Base-by-base conservation (phyloP, 2,329 filamentous ascomycete genomes). In the Botrytis byssoidea region DNA sequence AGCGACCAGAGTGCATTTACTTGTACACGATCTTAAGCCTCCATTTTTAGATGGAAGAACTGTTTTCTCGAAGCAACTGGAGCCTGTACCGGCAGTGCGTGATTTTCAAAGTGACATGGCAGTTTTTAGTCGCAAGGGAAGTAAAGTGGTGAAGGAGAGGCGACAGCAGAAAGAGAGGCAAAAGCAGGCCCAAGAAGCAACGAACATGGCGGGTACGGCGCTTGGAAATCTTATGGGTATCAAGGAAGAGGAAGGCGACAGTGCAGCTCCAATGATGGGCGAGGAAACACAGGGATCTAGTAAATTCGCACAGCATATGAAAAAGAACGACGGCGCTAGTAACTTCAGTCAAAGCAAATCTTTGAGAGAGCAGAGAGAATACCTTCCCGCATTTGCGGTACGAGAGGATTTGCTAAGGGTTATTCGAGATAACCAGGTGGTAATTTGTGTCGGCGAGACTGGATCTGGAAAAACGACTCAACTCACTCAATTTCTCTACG, bases 61-160 rank as follows among this genome's bases (percentile, higher is more conserved):
- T 32, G 92, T 99, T 73, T 99, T 99, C 82, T 99, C 96, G 5
- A 98, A 98, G 83, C 97, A 99, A 82, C 83, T 98, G 35, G 96
- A 99, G 74, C 97, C 96, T 0, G 93, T 99, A 1, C 94, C 95
- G 0, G 97, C 96, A 0, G 93, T 99, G 22, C 89, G 92, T 70
- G 96, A 99, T 81, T 91, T 93, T 40, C 95, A 98, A 83, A 99
- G 97, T 81, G 96, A 99, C 80, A 97, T 99, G 96, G 96, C 96
- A 1, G 95, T 99, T 1, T 98, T 98, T 79, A 97, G 94, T 83
- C 89, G 95, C 61, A 98, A 98, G 82, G 96, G 96, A 0, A 98
- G 95, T 81, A 92, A 90, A 78, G 94, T 98, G 2, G 96, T 99
- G 20, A 93, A 92, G 79, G 96, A 99, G 79, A 91, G 92, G 78